Evolutionary conservation across 2,329 filamentous ascomycete species (phyloP).

Genomic region (Diaporthe vexans): DNA sequence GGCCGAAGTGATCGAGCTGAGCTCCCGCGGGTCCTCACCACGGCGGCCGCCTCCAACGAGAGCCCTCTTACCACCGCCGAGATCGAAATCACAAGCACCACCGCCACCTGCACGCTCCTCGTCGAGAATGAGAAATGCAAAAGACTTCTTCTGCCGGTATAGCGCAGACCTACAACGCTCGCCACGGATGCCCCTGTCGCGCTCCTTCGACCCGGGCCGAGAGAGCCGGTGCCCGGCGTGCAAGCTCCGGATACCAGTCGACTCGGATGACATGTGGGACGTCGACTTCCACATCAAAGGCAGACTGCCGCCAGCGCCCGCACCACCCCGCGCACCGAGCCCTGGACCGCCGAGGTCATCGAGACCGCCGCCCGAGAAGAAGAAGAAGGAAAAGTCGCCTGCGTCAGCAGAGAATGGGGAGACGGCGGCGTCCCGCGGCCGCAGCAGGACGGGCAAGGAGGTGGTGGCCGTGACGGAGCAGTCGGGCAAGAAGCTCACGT

Average conservation of each 20-base stretch:
- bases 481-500: conserved; percentile 49
- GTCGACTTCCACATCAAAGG: conserved; percentile 46
- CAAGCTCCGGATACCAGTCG: conserved; percentile 45
- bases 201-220: conserved; percentile 42
- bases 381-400: conserved; percentile 39
- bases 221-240: conserved; percentile 48
- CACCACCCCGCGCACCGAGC: conserved; percentile 38
- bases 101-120: conserved; percentile 35
- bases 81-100: conserved; percentile 19
- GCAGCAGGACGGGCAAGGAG: conserved; percentile 38
- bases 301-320: conserved; percentile 38
- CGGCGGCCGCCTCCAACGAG: conserved; percentile 32
- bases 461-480: conserved; percentile 46
- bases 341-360: conserved; percentile 46
- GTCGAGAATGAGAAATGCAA: conserved; percentile 32
- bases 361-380: conserved; percentile 26
- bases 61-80: conserved; percentile 32
- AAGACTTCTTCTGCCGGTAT: conserved; percentile 51
- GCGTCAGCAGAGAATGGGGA: conserved; percentile 40
- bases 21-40: conserved; percentile 28
- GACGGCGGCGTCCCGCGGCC: conserved; percentile 22
- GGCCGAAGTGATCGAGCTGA: conserved; percentile 44
- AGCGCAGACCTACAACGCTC: conserved; percentile 50
- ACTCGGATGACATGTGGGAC: conserved; percentile 49
- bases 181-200: conserved; percentile 44